Base-by-base conservation (phyloP, 2,329 filamentous ascomycete species). In the Apiospora pterosperma region DNA sequence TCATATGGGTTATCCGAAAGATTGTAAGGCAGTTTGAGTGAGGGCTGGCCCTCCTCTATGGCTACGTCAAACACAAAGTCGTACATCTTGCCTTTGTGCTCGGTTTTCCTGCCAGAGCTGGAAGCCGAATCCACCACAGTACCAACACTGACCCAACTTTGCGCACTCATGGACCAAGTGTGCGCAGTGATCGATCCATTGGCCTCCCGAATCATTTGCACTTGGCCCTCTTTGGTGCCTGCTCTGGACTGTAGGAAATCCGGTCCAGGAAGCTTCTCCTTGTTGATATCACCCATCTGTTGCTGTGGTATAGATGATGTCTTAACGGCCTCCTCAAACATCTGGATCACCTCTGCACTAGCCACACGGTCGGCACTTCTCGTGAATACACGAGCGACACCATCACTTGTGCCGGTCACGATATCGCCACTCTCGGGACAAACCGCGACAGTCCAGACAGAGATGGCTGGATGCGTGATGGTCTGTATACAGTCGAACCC, bases 11-110 rank as follows among this genome's bases (percentile, higher is more conserved):
- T 97, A 74, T 97, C 91, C 1, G 91, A 93, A 14, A 95, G 84
- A 75, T 98, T 97, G 79, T 92, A 98, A 0, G 95, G 93, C n/a
- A 98, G 84, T 77, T 97, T 97, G 58, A 98, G 82, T 0, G 95
- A 88, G 14, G 95, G 94, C 73, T 96, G 95, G 62, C 93, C 95
- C 72, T 97, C 95, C 75, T 97, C 92, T 67, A 97, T 96, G 71
- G 97, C 94, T 31, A 97, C 94, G 73, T 97, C 94, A 70, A 98
- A 98, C 10, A 99, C 94, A 72, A 91, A 97, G 75, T 99, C 96
- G 76, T 97, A 99, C 67, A 95, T 92, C 74, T 97, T 88, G 36
- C 95, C 95, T 1, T 92, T 83, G 74, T 95, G 90, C 65, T 89
- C 84, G 8, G 88, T 87, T 78, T 94, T 93, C 65, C 88, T 88